Conservation (phyloP, 129 eudicot genomes). For the Tagetes erecta region DNA sequence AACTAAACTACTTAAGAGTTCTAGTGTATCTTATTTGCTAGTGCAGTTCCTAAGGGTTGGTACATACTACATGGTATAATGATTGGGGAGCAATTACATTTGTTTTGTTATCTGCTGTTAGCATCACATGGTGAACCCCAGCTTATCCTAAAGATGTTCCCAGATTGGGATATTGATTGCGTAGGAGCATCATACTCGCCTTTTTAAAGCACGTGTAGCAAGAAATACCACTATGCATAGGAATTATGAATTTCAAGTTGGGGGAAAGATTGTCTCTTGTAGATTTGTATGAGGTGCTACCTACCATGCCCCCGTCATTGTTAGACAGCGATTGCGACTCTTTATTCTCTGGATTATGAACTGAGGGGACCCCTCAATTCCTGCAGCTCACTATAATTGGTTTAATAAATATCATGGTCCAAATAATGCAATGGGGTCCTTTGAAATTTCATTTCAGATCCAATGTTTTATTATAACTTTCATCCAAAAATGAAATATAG, state of each 20-base stretch:
- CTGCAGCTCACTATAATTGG: conserved; percentile 30
- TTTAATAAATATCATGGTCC: conserved; percentile 22
- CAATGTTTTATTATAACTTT: conserved; percentile 26
- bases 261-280: conserved; percentile 32
- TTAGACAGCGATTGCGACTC: conserved; percentile 31
- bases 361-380: conserved; percentile 35
- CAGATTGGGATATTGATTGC: conserved; percentile 28
- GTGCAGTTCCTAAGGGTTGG: conserved; percentile 13
- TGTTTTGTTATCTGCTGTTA: conserved; percentile 28
- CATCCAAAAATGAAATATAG: conserved; percentile 14
- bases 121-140: conserved; percentile 46
- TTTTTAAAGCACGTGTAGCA: conserved; percentile 34
- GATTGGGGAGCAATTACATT: conserved; percentile 22
- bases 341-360: conserved; percentile 33
- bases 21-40: conserved; percentile 2
- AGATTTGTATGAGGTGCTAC: conserved; percentile 23
- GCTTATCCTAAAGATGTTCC: conserved; percentile 33
- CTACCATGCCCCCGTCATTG: conserved; percentile 26
- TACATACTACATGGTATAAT: conserved; percentile 20
- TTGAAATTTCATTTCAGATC: conserved; percentile 20
- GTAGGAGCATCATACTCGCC: conserved; percentile 31
- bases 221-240: conserved; percentile 26
- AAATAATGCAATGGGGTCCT: conserved; percentile 32
- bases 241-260: conserved; percentile 24
- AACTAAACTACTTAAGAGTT: neutral